Base-by-base conservation (phyloP, 352 stramenopile species). In the Aphanomyces cochlioides region DNA sequence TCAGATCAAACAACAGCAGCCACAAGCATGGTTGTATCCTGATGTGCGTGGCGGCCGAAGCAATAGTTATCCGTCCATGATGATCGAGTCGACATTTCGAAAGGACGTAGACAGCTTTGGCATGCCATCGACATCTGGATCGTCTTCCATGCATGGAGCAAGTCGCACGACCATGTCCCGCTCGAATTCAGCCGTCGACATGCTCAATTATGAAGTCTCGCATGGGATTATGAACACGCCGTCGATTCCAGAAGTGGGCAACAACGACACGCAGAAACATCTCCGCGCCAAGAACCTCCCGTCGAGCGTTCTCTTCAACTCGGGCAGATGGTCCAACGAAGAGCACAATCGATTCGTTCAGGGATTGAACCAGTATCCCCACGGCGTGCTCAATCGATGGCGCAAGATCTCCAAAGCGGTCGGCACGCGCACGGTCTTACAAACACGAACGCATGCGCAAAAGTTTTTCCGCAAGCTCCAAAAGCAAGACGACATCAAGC, bases 391-490 rank as follows among this genome's bases (percentile, higher is more conserved):
- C 15, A 70, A 70, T 36, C 64, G 64, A 59, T 96, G 88, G 88
- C 84, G 85, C 56, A 85, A 93, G 73, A 96, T 96, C 73, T 84
- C 88, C 2, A 77, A 83, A 19, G 78, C 91, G 72, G 92, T 96
- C 65, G 86, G 85, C 70, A 88, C 86, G 40, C 81, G 88, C 60
- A 94, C 86, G 28, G 90, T 87, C 36, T 91, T 88, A 10, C 88
- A 95, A 67, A 86, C 93, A 65, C 86, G 88, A 12, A 93, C 85
- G 4, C 88, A 95, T 70, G 88, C 88, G 19, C 88, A 95, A 69
- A 95, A 95, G 76, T 95, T 93, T 75, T 96, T 96, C 72, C 90
- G 84, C 48, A 94, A 93, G 73, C 74, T 96, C 48, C 64, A 70
- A 63, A 70, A 70, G 54, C 47, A 61, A 43, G 64, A 70, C 54